phyloP scores from a whole-genome alignment of 306 rosid species.

The Cyclanthera cordifolia region DNA sequence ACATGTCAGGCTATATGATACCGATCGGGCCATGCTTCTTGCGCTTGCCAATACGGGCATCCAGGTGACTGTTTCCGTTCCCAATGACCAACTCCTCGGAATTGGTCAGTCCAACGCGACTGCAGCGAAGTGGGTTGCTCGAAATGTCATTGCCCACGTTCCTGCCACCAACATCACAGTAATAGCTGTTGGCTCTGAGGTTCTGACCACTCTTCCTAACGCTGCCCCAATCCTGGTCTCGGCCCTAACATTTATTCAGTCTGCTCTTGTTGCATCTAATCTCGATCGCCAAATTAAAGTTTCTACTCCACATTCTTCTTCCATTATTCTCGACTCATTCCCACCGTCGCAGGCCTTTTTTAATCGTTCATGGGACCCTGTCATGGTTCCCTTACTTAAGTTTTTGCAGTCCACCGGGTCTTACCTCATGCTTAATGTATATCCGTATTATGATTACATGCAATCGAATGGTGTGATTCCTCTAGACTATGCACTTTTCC shows the following conservation, averaged over 20 bases:
- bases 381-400: conserved; percentile 67
- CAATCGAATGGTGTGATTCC: conserved; percentile 71
- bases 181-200: conserved; percentile 83
- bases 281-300: conserved; percentile 70
- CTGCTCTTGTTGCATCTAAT: conserved; percentile 82
- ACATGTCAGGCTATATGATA: conserved; percentile 68
- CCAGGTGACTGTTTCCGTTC: conserved; percentile 62
- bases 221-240: conserved; percentile 80
- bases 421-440: conserved; percentile 73
- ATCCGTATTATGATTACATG: conserved; percentile 84
- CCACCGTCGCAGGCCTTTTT: conserved; percentile 98
- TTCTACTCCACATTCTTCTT: conserved; percentile 72
- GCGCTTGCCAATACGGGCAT: conserved; percentile 82
- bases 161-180: conserved; percentile 86
- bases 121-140: conserved; percentile 86
- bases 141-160: conserved; percentile 73
- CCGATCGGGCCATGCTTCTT: conserved; percentile 63
- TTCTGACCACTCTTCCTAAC: conserved; percentile 65
- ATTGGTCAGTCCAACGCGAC: conserved; percentile 94
- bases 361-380: conserved; percentile 83
- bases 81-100: conserved; percentile 82
- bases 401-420: conserved; percentile 77
- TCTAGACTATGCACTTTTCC: conserved; percentile 85
- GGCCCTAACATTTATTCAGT: conserved; percentile 69
- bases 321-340: conserved; percentile 79